Conservation (phyloP, 306 rosid species). For the Lupinus albus region DNA sequence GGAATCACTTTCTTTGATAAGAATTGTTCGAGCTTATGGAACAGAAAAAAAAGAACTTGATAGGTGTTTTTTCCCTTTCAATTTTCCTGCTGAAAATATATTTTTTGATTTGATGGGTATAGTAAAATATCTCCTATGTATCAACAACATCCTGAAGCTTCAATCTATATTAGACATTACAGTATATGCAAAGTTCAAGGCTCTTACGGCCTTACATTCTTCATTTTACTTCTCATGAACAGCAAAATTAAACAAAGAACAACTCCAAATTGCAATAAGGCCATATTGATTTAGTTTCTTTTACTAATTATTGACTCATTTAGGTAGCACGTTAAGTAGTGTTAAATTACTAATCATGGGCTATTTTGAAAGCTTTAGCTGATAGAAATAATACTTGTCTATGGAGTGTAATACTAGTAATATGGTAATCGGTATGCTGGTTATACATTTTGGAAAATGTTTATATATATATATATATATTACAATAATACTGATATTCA, state of each 20-base stretch:
- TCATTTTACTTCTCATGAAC: conserved; percentile 9
- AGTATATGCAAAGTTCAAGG: conserved; percentile 4
- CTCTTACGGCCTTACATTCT: background rate
- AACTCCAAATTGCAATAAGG: conserved; percentile 3
- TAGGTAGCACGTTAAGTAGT: background rate
- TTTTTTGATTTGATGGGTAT: conserved; percentile 23
- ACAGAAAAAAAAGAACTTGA: conserved; percentile 57
- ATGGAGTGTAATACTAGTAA: conserved; percentile 8
- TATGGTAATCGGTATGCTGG: background rate
- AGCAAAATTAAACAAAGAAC: conserved; percentile 9
- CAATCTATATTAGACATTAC: background rate
- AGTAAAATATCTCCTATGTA: conserved; percentile 1
- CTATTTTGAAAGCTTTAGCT: conserved; percentile 31
- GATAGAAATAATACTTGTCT: conserved; percentile 23
- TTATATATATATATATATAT: background rate
- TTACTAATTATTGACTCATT: background rate
- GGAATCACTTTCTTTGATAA: conserved; percentile 63
- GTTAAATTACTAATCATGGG: conserved; percentile 9
- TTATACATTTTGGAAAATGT: background rate
- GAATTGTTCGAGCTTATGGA: conserved; percentile 62
- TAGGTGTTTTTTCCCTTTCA: conserved; percentile 47
- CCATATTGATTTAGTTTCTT: background rate
- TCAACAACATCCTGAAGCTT: conserved; percentile 19
- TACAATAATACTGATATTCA: conserved; percentile 11
- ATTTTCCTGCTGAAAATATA: conserved; percentile 29